A percentile compares a stretch with the other conserved stretches of the same genome.
These are phyloP conservation scores for Metschnikowia cerradonensis DNA, from an alignment of 805 yeast species.

Conservation along the genomic window DNA sequence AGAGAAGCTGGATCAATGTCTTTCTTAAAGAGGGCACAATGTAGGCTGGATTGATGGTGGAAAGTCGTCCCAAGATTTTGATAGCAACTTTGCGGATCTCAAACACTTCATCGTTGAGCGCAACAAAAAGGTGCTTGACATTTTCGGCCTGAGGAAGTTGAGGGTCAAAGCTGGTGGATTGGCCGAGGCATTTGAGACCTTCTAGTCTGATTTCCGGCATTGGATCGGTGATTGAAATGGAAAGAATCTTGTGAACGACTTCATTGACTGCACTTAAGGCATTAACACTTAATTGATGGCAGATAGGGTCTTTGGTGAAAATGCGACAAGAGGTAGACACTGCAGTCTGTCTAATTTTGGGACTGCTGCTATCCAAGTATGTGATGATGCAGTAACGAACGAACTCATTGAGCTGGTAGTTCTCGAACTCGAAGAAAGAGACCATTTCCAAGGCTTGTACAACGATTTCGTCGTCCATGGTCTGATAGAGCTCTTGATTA, in stretches of 20 bases:
- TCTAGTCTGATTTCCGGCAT: constrained; percentile 79
- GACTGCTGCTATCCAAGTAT: constrained; percentile 75
- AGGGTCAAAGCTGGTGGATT: constrained; percentile 73
- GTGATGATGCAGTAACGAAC: constrained; percentile 80
- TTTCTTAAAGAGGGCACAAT: constrained; percentile 90
- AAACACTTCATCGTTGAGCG: constrained; percentile 87
- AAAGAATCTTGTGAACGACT: constrained; percentile 73
- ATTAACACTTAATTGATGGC: constrained; percentile 74
- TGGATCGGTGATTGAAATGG: constrained; percentile 86
- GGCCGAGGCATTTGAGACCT: constrained; percentile 60
- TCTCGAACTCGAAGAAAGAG: constrained; percentile 67
- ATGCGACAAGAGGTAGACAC: constrained; percentile 78
- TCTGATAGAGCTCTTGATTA: constrained; percentile 31
- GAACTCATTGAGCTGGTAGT: constrained; percentile 78
- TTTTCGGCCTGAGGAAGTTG: constrained; percentile 93
- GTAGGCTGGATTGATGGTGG: constrained; percentile 88
- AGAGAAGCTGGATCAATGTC: constrained; percentile 76
- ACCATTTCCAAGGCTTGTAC: constrained; percentile 78
- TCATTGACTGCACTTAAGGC: constrained; percentile 81
- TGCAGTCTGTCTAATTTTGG: constrained; percentile 78
- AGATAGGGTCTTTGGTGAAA: constrained; percentile 76
- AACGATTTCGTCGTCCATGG: constrained; percentile 45
- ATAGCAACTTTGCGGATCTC: constrained; percentile 77
- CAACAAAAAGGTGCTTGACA: constrained; percentile 77
- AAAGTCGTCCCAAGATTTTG: constrained; percentile 75